Conservation (phyloP, 192 early-diverging fungal genomes). For the Lunasporangiospora selenospora region DNA sequence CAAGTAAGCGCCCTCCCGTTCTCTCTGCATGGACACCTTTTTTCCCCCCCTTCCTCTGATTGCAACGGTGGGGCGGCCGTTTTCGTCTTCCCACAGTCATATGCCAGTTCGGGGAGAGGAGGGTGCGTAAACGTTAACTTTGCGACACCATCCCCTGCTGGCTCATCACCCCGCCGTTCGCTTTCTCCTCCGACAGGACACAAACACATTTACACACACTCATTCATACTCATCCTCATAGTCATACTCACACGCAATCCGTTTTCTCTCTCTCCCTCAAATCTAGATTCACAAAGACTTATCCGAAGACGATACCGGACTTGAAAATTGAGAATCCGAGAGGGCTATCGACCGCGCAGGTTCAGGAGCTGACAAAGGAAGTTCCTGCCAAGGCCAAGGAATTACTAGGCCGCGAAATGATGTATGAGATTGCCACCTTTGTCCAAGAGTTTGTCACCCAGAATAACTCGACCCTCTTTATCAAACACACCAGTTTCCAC, state of each 20-base stretch:
- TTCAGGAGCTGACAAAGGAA: conserved; percentile 49
- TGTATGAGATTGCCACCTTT: conserved; percentile 66
- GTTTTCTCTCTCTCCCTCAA: conserved; percentile 27
- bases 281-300: conserved; percentile 67
- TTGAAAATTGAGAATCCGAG: conserved; percentile 55
- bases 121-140: too few species aligned
- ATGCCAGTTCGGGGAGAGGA: too few species aligned
- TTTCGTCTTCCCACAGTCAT: too few species aligned
- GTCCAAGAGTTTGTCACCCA: conserved; percentile 66
- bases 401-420: conserved; percentile 67
- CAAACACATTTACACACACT: too few species aligned
- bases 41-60: conserved; percentile 48
- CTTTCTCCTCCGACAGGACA: too few species aligned
- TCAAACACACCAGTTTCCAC: conserved; percentile 60
- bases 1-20: conserved; percentile 42
- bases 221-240: conserved; percentile 38
- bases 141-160: too few species aligned
- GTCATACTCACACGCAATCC: conserved; percentile 39
- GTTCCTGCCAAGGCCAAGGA: conserved; percentile 45
- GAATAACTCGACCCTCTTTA: conserved; percentile 59
- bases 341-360: conserved; percentile 60
- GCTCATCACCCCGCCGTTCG: too few species aligned
- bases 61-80: too few species aligned
- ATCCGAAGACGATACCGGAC: conserved; percentile 69
- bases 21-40: not conserved